Base-by-base conservation (phyloP, 2,329 filamentous ascomycete species). In the Xylariales sp. region DNA sequence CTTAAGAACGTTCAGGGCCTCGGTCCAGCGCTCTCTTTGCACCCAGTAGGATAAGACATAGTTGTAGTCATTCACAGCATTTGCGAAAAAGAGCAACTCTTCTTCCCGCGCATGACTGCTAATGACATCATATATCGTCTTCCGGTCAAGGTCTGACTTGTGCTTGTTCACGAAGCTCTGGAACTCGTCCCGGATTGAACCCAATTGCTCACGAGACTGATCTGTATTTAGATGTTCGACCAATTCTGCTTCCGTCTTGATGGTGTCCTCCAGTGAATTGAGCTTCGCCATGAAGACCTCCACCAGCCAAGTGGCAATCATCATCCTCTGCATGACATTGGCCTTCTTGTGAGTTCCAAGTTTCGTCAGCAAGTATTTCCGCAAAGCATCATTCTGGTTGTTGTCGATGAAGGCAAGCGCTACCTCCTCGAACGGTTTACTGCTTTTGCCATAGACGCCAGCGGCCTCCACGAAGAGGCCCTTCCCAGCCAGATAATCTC, bases 211-310 rank as follows among this genome's bases (percentile, higher is more conserved):
- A 51, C 80, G 76, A 1, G 83, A 84, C 45, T 91, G 82, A 3
- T 78, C 75, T 0, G 84, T 78, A 53, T 83, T 88, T 29, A 82
- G 69, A 24, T 77, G 80, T 47, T 89, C 87, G 1, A 81, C 77
- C 16, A 91, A 66, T 59, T 95, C 89, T 0, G 88, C 87, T 54
- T 88, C 86, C 0, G 90, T 94, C 28, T 90, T 85, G 49, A 97
- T 91, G 3, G 86, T 90, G 62, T 98, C 93, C 57, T 98, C 93
- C 3, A 98, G 74, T 3, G 86, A 84, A 59, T 98, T 96, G 31
- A 98, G 75, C 64, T 95, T 96, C 4, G 89, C 87, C 89, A 98
- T 98, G 63, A 91, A 98, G 2, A 97, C 76, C 62, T 98, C 93
- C 8, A 96, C 75, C 31, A 98, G 76, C 93, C 93, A 98, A 51